Conservation (phyloP, 2,329 filamentous ascomycete genomes). For the Penicillium crustosum region DNA sequence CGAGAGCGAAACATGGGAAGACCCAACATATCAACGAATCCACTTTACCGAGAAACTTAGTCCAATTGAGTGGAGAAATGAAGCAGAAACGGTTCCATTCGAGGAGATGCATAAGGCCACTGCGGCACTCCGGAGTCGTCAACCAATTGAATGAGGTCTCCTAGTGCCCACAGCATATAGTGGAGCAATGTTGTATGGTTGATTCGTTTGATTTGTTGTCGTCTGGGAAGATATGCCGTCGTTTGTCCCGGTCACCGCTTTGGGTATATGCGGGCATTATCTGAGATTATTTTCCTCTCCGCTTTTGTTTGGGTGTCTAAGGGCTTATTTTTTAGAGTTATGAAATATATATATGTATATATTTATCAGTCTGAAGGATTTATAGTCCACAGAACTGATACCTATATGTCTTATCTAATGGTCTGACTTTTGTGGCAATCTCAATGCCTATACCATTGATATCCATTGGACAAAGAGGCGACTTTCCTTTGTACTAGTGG, state of each 20-base stretch:
- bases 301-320: background rate
- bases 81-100: background rate
- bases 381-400: too few relatives aligned
- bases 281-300: background rate
- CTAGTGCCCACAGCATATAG: background rate
- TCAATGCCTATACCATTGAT: background rate
- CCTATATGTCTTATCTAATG: background rate
- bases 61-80: conserved; percentile 1
- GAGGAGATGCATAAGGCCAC: conserved; percentile 2
- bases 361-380: background rate
- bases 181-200: background rate
- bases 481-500: too few relatives aligned
- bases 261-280: background rate
- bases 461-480: background rate
- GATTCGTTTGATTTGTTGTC: background rate
- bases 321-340: background rate
- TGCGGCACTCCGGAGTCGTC: background rate
- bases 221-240: background rate
- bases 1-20: background rate
- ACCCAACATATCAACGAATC: background rate
- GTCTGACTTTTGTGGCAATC: background rate
- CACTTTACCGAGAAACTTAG: conserved; percentile 4
- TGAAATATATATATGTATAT: too few relatives aligned
- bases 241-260: conserved; percentile 7
- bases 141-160: background rate